Conservation (phyloP, 352 stramenopile genomes). For the Pythium pyrilobum region DNA sequence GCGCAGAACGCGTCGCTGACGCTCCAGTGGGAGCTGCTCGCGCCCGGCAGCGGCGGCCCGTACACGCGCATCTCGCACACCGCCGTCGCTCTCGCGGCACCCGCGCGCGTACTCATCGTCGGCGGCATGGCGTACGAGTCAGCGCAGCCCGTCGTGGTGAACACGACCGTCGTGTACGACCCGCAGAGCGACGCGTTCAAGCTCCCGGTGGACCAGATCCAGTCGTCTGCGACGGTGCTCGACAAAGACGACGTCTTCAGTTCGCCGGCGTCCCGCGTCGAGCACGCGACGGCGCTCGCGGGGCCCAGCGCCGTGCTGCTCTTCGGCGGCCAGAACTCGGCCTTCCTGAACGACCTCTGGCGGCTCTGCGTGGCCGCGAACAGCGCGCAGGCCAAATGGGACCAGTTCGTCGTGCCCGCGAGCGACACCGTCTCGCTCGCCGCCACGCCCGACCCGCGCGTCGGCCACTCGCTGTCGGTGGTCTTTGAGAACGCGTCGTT, state of each 20-base stretch:
- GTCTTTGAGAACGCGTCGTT: slow-evolving; percentile 42
- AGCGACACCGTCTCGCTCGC: slow-evolving; percentile 24
- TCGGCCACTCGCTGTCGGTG: slow-evolving; percentile 55
- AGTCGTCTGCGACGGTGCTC: slow-evolving; percentile 24
- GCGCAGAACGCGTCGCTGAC: slow-evolving; percentile 35
- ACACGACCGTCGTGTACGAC: slow-evolving; percentile 50
- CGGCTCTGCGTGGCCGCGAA: slow-evolving; percentile 40
- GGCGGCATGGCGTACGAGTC: slow-evolving; percentile 70
- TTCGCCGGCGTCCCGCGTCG: slow-evolving; percentile 48
- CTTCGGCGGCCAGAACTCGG: slow-evolving; percentile 51
- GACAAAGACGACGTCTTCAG: slow-evolving; percentile 44
- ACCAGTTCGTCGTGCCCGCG: slow-evolving; percentile 35
- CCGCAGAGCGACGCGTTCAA: slow-evolving; percentile 34
- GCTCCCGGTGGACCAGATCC: slow-evolving; percentile 40
- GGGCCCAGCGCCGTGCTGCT: slow-evolving; percentile 27
- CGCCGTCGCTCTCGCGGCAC: slow-evolving; percentile 23
- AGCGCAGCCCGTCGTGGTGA: slow-evolving; percentile 51
- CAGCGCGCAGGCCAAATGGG: slow-evolving; percentile 33
- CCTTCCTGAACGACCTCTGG: slow-evolving; percentile 60
- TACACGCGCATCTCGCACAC: slow-evolving; percentile 54
- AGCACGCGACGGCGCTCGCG: slow-evolving; percentile 41
- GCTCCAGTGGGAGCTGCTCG: slow-evolving; percentile 27
- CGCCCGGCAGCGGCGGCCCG: slow-evolving; percentile 22
- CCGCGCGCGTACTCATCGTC: slow-evolving; percentile 39
- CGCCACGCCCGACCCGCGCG: slow-evolving; percentile 31